Percentiles rank a stretch among this genome's conserved stretches.
Evolutionary conservation across 2,329 filamentous ascomycete species (phyloP).

Genomic region (Colletotrichum acutatum): DNA sequence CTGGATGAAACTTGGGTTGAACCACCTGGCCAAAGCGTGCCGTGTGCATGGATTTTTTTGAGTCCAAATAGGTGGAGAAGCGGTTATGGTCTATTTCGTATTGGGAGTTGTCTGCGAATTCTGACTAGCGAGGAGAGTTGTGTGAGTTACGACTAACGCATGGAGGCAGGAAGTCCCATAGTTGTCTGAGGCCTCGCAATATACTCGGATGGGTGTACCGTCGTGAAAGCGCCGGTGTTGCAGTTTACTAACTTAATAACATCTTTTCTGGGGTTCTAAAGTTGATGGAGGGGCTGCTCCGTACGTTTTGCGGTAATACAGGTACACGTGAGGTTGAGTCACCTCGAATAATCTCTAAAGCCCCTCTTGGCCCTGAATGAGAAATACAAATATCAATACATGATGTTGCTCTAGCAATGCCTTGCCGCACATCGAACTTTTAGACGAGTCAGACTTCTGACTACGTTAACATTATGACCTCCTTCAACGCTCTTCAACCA

Average conservation of each 20-base stretch:
- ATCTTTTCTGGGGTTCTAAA: background rate
- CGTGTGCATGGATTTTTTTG: background rate
- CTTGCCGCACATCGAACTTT: background rate
- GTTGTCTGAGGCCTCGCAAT: background rate
- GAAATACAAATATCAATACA: background rate
- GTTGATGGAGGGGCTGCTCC: background rate
- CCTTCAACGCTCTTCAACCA: slow-evolving; percentile 36
- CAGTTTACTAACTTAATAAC: background rate
- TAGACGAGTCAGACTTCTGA: background rate
- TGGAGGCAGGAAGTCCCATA: background rate
- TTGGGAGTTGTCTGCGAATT: background rate
- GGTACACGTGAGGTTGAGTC: background rate
- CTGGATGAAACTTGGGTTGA: background rate
- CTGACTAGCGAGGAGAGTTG: background rate
- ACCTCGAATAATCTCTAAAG: background rate
- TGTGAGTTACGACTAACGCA: background rate
- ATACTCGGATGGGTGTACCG: background rate
- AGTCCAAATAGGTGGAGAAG: background rate
- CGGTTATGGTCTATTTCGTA: background rate
- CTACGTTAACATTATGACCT: background rate
- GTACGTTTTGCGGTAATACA: background rate
- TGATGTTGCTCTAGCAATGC: background rate
- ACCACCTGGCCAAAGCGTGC: background rate
- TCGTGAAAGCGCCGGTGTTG: background rate
- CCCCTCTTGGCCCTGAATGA: background rate